Evolutionary conservation across 371 early-diverging fungal genomes (phyloP), one percentile per base, ranked within the genome.

Genomic region (Haplosporangium sp.): DNA sequence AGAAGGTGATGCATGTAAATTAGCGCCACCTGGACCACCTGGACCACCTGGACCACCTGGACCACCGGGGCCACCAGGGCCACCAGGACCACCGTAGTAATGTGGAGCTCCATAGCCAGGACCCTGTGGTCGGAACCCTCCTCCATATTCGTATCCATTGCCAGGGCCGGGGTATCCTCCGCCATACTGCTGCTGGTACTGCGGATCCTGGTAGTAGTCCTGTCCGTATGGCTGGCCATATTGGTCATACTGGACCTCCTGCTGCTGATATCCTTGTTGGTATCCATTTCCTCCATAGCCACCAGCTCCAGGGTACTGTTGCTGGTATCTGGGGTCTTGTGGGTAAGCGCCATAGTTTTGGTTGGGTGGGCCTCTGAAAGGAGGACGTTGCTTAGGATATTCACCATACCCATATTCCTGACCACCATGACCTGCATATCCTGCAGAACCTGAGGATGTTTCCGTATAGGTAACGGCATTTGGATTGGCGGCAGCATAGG

Each of bases 261-360:
- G 63, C 71, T 78, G 63, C 27, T 66, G 65, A n/a, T 61, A 61
- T 39, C 61, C 61, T 45, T 61, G 61, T 13, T 40, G 61, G 45
- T 44, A 61, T 61, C 61, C 61, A 34, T 61, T 61, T 39, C 61
- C 61, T 15, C 61, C 61, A 45, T 61, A 61, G 19, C 44, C 44
- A 4, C 44, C 44, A 3, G 66, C 74, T 10, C 63, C 69, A 19
- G 74, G 78, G 60, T 74, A 70, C 53, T 75, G 81, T 20, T 71
- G 76, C 40, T 77, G 65, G 56, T 75, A 38, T 60, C 79, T 62
- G 15, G 75, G 61, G 55, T 83, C 69, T 59, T 85, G 45, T 57
- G 66, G 77, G 71, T 82, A 76, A 64, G 79, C 66, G 42, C 71
- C 64, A 74, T 70, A 40, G 65, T 72, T 65, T 55, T 72, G 84